Evolutionary conservation across 805 yeast genomes (phyloP).

Genomic region (Tetrapisispora nanseiensis): DNA sequence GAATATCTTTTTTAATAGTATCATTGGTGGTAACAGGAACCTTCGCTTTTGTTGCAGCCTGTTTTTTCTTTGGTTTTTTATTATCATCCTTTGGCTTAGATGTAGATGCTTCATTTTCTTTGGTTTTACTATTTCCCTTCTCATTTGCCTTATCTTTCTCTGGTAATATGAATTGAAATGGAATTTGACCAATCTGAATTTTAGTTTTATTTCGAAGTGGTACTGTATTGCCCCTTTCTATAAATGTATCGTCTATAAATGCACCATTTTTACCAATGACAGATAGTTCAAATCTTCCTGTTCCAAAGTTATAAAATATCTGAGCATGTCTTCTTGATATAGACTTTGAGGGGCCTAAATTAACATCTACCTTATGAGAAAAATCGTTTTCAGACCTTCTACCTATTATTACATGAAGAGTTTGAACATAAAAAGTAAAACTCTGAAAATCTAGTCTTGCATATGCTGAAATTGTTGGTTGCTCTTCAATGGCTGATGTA

Average conservation of each 20-base stretch:
- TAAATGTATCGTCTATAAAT: constrained; percentile 83
- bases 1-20: constrained; percentile 1
- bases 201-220: constrained; percentile 74
- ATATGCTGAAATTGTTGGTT: constrained; percentile 37
- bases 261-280: constrained; percentile 95
- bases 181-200: constrained; percentile 87
- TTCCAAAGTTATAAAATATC: constrained; percentile 92
- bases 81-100: neutral
- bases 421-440: constrained; percentile 91
- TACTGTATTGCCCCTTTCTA: constrained; percentile 85
- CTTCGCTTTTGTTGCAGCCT: constrained; percentile 6
- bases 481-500: constrained; percentile 18
- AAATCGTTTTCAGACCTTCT: constrained; percentile 69
- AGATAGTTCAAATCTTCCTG: constrained; percentile 85
- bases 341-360: constrained; percentile 84
- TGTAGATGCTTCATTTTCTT: constrained; percentile 8
- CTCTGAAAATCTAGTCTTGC: constrained; percentile 84
- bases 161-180: constrained; percentile 81
- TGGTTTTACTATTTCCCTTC: constrained; percentile 16
- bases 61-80: constrained; percentile 8
- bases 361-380: constrained; percentile 75
- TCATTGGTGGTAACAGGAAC: constrained; percentile 6
- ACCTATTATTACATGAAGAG: constrained; percentile 89
- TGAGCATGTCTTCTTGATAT: constrained; percentile 91
- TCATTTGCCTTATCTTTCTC: constrained; percentile 38